These are phyloP conservation scores for Fusarium chaquense DNA, from an alignment of 2,329 filamentous ascomycete species.

Conservation along the genomic window DNA sequence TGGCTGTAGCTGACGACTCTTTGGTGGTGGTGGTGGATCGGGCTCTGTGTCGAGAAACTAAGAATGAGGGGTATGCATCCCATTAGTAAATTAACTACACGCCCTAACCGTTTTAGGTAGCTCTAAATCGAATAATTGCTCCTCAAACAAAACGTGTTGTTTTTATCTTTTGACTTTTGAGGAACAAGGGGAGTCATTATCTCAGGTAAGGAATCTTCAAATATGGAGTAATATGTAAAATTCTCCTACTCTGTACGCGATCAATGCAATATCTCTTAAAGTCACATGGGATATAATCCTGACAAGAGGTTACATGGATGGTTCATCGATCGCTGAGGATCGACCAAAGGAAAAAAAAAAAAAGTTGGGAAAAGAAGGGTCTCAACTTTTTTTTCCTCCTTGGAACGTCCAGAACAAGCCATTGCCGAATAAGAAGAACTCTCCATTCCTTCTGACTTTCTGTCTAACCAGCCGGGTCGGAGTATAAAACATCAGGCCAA, in stretches of 20 bases:
- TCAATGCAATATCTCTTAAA: not conserved
- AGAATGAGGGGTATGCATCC: conserved; percentile 26
- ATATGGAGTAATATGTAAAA: not conserved
- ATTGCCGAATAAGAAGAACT: conserved; percentile 39
- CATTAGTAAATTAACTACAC: conserved; percentile 31
- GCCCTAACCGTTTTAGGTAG: conserved; percentile 17
- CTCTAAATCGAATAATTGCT: conserved; percentile 15
- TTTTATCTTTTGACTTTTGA: conserved; percentile 1
- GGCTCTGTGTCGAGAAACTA: conserved; percentile 4
- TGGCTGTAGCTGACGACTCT: conserved; percentile 27
- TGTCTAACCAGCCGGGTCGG: conserved; percentile 14
- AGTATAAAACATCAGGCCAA: conserved; percentile 26
- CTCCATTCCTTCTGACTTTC: conserved; percentile 3
- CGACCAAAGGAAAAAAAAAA: conserved; percentile 25
- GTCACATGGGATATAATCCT: not conserved
- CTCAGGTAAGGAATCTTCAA: not conserved
- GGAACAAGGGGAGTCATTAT: conserved; percentile 11
- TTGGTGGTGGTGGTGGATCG: not conserved
- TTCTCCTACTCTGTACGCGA: not conserved
- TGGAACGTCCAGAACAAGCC: conserved; percentile 23
- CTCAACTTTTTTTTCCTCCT: conserved; percentile 12
- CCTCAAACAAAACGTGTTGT: conserved; percentile 10
- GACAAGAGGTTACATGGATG: not conserved
- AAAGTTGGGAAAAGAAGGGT: conserved; percentile 38
- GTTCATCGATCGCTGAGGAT: conserved; percentile 6